Conservation (phyloP, 192 early-diverging fungal genomes). For the Rhizophagus sp. region DNA sequence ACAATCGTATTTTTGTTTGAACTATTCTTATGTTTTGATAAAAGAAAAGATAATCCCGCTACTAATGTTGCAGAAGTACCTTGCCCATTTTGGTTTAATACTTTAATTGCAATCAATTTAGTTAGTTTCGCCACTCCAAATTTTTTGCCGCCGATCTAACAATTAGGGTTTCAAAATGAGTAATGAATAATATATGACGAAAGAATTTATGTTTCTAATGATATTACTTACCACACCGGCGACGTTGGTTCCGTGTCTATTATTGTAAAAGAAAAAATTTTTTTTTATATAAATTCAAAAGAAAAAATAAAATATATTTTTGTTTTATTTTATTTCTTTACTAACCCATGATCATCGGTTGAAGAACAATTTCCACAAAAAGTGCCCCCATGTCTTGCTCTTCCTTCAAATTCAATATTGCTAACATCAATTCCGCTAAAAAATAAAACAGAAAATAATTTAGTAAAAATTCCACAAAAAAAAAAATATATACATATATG, state of each 20-base stretch:
- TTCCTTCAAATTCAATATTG: constrained; percentile 76
- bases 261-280: neutral
- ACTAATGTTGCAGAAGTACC: constrained; percentile 49
- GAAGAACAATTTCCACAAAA: constrained; percentile 52
- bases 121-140: constrained; percentile 65
- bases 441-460: too few relatives aligned
- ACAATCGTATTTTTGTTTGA: constrained; percentile 6
- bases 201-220: too few relatives aligned
- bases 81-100: constrained; percentile 48
- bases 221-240: constrained; percentile 65
- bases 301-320: neutral
- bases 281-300: neutral
- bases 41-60: constrained; percentile 65
- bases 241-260: constrained; percentile 82
- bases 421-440: constrained; percentile 53
- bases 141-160: constrained; percentile 54
- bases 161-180: neutral
- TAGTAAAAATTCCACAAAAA: too few relatives aligned
- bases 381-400: constrained; percentile 62
- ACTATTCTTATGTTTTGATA: neutral
- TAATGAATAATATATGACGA: neutral
- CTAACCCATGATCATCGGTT: constrained; percentile 44
- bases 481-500: too few relatives aligned
- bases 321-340: too few relatives aligned
- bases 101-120: constrained; percentile 57